Evolutionary conservation across 495 filamentous ascomycete genomes (phyloP), one percentile per base, ranked within the genome.

Genomic region (Usnea hakonensis): DNA sequence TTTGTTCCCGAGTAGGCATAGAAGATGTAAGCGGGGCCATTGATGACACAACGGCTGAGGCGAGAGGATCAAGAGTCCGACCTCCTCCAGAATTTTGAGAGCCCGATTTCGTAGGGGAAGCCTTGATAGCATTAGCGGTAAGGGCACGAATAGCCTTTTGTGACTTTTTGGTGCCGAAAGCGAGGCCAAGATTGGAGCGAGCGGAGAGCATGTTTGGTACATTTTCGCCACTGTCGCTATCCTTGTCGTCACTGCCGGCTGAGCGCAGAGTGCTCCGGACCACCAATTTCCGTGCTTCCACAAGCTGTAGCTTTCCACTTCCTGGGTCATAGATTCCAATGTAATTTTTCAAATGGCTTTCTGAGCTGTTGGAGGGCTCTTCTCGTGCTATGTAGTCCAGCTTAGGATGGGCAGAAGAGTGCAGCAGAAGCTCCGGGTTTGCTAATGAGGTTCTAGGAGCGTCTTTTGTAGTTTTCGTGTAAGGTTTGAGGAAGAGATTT

Each of bases 91-190:
- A 55, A 61, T 57, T 57, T 33, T 64, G 76, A 75, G 46, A 80
- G 70, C 58, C 40, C 7, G 61, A 55, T 40, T 57, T 61, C 37
- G 77, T 76, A 9, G 74, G 73, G 28, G 77, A 76, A 35, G 75
- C 74, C 26, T 46, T 41, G 57, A 95, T 90, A 43, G 90, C 88
- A 66, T 95, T 95, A 69, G 90, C 85, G 28, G 89, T 86, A 55
- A 88, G 76, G 37, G 87, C 85, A 32, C 81, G 82, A 62, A 93
- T 85, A 2, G 87, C 88, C 74, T 95, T 95, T 78, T 88, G 88
- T 3, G 95, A 85, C 76, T 95, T 95, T 77, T 90, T 95, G 38
- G 91, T 96, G 65, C 94, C 95, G 76, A 98, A 98, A 55, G 87
- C 85, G 68, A 90, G 83, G 64, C 91, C 94, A 7, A 98, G 86